Base-by-base conservation (phyloP, 2,329 filamentous ascomycete species). In the Cordyceps militaris region DNA sequence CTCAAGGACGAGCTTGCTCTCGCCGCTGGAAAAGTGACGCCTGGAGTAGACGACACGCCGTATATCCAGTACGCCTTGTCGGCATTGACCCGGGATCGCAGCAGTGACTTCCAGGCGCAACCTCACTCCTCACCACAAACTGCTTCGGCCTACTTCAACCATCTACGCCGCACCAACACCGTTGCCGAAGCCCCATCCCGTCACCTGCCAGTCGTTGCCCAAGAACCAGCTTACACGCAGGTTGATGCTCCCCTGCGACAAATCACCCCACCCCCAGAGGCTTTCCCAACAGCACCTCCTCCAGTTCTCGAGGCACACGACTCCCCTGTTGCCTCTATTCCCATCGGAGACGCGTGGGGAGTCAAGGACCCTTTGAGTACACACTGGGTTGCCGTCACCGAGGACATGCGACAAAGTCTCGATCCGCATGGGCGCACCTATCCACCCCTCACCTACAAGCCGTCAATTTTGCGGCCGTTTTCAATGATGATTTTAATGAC, bases 21-120 rank as follows among this genome's bases (percentile, higher is more conserved):
- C 55, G 74, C 77, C 19, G 79, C 72, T 38, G 74, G 77, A 59
- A 76, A 76, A 42, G 77, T 84, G 57, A 93, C 89, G 0, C 91
- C 91, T 0, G 89, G 87, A 10, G 77, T 91, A 40, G 91, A 96
- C 66, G 88, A 96, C 66, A 88, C 85, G 9, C 91, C 91, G 0
- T 96, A 92, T 70, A 89, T 97, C 62, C 88, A 88, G 62, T 95
- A 94, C 70, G 92, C 93, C 42, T 84, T 97, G 61, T 89, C 96
- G 62, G 90, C 93, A 61, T 76, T 97, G 64, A 95, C 91, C 6
- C 79, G 87, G 49, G 83, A 88, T 65, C 86, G 86, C 58, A 84
- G 89, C 60, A 84, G 89, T 60, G 73, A 76, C 58, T 78, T 80
- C 9, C 75, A 79, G 57, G 73, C 77, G 10, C 75, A 79, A 57